Base-by-base conservation (phyloP, 2,329 filamentous ascomycete species). In the Ophiostoma populinum region DNA sequence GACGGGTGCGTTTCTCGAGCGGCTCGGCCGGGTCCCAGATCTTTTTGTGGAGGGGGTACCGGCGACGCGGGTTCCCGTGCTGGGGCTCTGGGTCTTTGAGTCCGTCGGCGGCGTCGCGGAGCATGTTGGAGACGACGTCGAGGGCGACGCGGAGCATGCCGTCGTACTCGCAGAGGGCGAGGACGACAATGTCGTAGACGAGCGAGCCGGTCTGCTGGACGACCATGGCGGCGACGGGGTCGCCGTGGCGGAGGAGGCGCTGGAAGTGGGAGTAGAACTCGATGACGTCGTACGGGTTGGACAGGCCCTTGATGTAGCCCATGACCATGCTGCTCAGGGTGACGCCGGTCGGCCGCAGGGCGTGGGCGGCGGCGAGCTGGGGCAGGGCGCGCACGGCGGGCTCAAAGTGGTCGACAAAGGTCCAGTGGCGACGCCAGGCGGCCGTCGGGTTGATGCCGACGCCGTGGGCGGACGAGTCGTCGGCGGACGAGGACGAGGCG, bases 71-170 rank as follows among this genome's bases (percentile, higher is more conserved):
- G 15, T 11, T 16, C 12, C 6, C 26, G 7, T 19, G 17, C 24
- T 19, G 27, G n/a, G n/a, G n/a, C n/a, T 18, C 16, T 8, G 19
- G 17, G 1, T 21, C 20, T 6, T 32, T 36, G 8, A 21, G n/a
- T 8, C 22, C 42, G 2, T 41, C 44, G 3, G 51, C 24, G 6
- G 54, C 47, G 28, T 56, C 54, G 18, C 54, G 52, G 26, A 70
- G 53, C 65, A 71, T 70, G 45, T 62, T 59, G 28, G 55, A 54
- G 27, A 71, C 55, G 8, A 70, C 52, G 21, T 59, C 55, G 17
- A 71, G 43, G 1, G 61, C 61, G 2, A 55, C 52, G 5, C 56
- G 53, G 4, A 62, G 47, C 29, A 62, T 55, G n/a, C 51, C 49
- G 15, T 43, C 47, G 35, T 56, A 59, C 36, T 63, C 56, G 24